Conservation (phyloP, 345 rosid species). For the Eucalyptus camaldulensis region DNA sequence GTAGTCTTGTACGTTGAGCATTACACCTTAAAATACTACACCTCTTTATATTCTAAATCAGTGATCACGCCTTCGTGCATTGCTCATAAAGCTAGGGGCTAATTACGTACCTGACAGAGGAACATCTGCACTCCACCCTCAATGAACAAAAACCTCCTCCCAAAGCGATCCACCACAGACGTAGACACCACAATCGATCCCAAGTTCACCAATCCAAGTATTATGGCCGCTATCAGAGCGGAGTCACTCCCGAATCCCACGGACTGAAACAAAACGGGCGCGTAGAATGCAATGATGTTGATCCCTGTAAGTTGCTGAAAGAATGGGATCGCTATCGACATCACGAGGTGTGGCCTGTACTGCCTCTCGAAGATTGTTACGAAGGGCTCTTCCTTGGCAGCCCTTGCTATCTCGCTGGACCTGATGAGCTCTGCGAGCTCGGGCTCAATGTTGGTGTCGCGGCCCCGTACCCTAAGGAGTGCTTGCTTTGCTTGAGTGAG, state of each 20-base stretch:
- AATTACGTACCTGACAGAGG: constrained; percentile 39
- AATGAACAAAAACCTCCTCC: constrained; percentile 63
- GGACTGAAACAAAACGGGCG: constrained; percentile 66
- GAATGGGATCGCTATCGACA: constrained; percentile 58
- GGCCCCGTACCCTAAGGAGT: constrained; percentile 36
- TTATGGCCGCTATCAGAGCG: constrained; percentile 49
- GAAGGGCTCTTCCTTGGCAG: constrained; percentile 36
- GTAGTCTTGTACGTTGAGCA: neutral
- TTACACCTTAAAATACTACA: neutral
- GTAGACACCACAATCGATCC: constrained; percentile 48
- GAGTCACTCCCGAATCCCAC: constrained; percentile 65
- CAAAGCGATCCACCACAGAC: constrained; percentile 51
- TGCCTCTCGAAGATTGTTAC: constrained; percentile 47
- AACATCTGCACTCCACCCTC: constrained; percentile 60
- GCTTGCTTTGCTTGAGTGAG: constrained; percentile 36
- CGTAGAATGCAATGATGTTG: constrained; percentile 69
- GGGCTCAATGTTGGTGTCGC: constrained; percentile 18
- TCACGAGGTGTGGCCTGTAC: constrained; percentile 61
- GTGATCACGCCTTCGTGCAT: neutral
- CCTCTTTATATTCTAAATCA: neutral
- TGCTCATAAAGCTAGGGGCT: neutral
- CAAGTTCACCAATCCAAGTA: constrained; percentile 66
- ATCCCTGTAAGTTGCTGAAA: constrained; percentile 81
- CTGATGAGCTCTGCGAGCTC: constrained; percentile 47
- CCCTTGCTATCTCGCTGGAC: constrained; percentile 30